Base-by-base conservation (phyloP, 2,329 filamentous ascomycete species). In the Penicillium sp. region DNA sequence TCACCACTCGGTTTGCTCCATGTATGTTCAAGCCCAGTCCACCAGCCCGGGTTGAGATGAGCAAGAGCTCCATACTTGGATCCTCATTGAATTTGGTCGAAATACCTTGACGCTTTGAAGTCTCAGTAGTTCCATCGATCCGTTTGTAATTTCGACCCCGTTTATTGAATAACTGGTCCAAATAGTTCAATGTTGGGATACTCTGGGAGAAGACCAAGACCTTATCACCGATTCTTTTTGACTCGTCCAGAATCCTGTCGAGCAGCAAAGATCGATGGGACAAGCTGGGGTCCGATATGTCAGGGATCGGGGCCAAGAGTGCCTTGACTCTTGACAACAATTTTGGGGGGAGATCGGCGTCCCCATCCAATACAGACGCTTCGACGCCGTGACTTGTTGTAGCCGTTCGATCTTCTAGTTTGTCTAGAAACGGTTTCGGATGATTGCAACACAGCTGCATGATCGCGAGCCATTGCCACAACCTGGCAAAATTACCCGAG, bases 31-130 rank as follows among this genome's bases (percentile, higher is more conserved):
- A 79, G 0, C 93, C 93, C 1, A 92, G 77, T 0, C 91, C 91
- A 22, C 92, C 93, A 9, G 93, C 91, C 58, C 75, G 86, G 1
- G 91, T 96, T 0, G 91, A 96, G 55, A 96, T 91, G 2, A 97
- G 77, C 68, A 90, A 90, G 0, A 96, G 80, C 19, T 78, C 67
- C 2, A 71, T 56, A 24, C 86, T 81, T 1, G 75, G 72, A 2
- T 74, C 61, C 0, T 70, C 68, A 63, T 95, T 93, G 79, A 96
- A 96, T 0, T 75, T 69, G 60, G 90, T 90, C 9, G 88, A 84
- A 41, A 84, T 74, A 1, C 73, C 70, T 69, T 91, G 89, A 10
- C 93, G 86, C 43, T 76, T 77, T 1, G 64, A 56, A 41, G 88
- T 80, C 0, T 70, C 66, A 0, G 88, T 88, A 0, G 65, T 73